Conservation (phyloP, 192 early-diverging fungal species). For the Linnemannia elongata region DNA sequence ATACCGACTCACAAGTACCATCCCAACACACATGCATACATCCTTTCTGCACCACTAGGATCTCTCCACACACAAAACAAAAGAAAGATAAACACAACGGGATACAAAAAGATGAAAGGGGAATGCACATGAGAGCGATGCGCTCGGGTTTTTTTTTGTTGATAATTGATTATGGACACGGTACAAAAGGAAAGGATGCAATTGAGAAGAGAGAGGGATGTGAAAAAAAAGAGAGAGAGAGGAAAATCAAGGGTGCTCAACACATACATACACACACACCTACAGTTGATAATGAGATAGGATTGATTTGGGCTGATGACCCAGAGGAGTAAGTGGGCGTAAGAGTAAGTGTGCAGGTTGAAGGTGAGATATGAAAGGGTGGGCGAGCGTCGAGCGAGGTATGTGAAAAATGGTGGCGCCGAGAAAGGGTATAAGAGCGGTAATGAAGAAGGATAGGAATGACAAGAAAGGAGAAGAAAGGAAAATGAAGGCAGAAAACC, state of each 20-base stretch:
- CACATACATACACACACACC: background rate
- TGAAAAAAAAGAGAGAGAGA: background rate
- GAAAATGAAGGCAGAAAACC: background rate
- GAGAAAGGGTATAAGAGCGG: background rate
- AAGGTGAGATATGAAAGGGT: background rate
- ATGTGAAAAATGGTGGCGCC: background rate
- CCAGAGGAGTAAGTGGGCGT: background rate
- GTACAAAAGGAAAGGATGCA: background rate
- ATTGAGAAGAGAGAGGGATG: background rate
- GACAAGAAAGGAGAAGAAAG: background rate
- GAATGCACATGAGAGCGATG: background rate
- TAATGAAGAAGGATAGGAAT: background rate
- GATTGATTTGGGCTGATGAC: background rate
- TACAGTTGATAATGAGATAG: background rate
- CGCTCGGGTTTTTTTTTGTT: background rate
- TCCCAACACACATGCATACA: background rate
- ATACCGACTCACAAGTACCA: background rate
- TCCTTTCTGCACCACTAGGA: background rate
- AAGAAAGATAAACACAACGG: background rate
- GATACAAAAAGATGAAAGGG: background rate
- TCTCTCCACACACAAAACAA: background rate
- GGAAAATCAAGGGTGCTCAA: background rate
- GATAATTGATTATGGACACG: background rate
- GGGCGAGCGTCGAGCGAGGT: background rate
- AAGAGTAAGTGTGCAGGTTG: background rate